Evolutionary conservation across 352 stramenopile species (phyloP).

Genomic region (Pythium myriotylum): DNA sequence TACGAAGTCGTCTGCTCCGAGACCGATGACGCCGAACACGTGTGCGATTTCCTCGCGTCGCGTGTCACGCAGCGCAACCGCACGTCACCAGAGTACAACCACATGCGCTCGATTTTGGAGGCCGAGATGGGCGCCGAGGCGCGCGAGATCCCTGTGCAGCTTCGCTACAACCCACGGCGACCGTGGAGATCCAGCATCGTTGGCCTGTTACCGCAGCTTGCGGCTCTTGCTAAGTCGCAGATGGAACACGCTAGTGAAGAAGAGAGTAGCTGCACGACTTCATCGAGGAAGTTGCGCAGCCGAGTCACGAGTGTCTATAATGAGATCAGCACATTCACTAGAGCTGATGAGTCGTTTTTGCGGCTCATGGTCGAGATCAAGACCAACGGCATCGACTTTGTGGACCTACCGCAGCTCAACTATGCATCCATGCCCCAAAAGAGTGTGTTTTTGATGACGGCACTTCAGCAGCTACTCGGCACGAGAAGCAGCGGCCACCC

Average conservation of each 20-base stretch:
- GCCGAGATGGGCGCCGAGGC: neutral
- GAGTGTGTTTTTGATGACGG: neutral
- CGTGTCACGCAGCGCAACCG: neutral
- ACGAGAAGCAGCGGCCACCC: neutral
- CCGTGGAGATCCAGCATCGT: neutral
- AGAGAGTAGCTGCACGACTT: neutral
- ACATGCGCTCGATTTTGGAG: neutral
- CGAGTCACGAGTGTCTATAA: neutral
- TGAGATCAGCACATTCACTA: neutral
- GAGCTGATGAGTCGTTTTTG: neutral
- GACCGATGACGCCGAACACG: neutral
- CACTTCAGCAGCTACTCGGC: neutral
- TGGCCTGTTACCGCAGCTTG: neutral
- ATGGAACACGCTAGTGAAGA: neutral
- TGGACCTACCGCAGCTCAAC: neutral
- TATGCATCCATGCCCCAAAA: neutral
- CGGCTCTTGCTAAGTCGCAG: neutral
- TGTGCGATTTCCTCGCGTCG: neutral
- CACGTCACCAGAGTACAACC: neutral
- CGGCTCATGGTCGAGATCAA: neutral
- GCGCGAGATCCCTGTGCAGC: neutral
- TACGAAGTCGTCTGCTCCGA: neutral
- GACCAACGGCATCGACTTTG: neutral
- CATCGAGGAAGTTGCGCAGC: neutral
- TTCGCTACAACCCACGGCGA: neutral